Conservation (phyloP, 1,139 yeast species). For the Saccharomyces hybrid region DNA sequence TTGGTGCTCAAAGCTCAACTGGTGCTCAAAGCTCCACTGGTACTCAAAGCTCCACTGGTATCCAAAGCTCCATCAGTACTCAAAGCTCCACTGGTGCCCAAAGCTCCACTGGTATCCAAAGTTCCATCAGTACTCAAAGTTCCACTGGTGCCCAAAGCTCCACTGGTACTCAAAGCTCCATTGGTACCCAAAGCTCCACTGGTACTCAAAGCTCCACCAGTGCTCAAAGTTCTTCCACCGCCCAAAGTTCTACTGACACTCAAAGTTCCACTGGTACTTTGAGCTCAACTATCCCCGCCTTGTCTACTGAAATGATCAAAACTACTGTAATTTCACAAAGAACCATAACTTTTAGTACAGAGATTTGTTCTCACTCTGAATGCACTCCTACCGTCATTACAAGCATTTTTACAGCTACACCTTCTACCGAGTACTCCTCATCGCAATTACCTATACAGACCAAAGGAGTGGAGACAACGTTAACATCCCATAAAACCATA, state of each 20-base stretch:
- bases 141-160: not conserved
- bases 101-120: too few species aligned
- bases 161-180: not conserved
- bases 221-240: not conserved
- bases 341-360: not conserved
- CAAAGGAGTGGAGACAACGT: not conserved
- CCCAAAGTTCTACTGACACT: not conserved
- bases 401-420: not conserved
- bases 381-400: not conserved
- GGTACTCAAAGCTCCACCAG: not conserved
- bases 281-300: not conserved
- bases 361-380: not conserved
- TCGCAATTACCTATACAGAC: not conserved
- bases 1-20: not conserved
- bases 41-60: not conserved
- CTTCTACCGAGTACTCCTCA: not conserved
- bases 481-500: not conserved
- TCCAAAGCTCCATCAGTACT: not conserved
- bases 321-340: not conserved
- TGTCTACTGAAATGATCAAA: not conserved
- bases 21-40: not conserved
- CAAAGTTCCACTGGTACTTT: not conserved
- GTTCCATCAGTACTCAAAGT: not conserved
- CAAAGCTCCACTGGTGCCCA: not conserved
- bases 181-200: not conserved